Evolutionary conservation across 306 rosid genomes (phyloP).

Genomic region (Oemleria cerasiformis): DNA sequence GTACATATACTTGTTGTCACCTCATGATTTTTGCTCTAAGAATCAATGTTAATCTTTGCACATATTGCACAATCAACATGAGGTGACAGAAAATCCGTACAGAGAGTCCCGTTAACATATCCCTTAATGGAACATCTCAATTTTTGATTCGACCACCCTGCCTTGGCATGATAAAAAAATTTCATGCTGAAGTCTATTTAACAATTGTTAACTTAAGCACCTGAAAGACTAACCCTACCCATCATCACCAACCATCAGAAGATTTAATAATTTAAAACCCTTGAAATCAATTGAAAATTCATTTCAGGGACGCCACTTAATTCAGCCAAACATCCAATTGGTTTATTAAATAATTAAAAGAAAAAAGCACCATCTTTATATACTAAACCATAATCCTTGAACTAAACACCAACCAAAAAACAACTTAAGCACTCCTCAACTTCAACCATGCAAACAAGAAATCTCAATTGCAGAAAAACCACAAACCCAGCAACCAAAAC

Average conservation of each 20-base stretch:
- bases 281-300: background rate
- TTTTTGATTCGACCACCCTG: background rate
- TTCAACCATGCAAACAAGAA: background rate
- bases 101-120: no score
- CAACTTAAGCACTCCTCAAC: background rate
- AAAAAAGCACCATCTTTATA: background rate
- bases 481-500: background rate
- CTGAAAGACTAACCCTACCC: background rate
- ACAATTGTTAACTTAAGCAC: background rate
- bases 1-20: no score
- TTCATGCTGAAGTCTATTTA: background rate
- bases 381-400: background rate
- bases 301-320: background rate
- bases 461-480: background rate
- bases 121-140: background rate
- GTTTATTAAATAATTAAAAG: background rate
- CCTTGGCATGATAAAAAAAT: background rate
- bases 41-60: no score
- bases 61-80: no score
- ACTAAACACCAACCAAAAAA: background rate
- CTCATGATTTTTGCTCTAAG: no score
- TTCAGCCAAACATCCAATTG: background rate
- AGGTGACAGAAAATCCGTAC: no score
- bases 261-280: background rate
- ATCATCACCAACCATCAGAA: background rate